Evolutionary conservation across 1,284 basidiomycete genomes (phyloP), one percentile per base, ranked within the genome.

Genomic region (Fistulina hepatica): DNA sequence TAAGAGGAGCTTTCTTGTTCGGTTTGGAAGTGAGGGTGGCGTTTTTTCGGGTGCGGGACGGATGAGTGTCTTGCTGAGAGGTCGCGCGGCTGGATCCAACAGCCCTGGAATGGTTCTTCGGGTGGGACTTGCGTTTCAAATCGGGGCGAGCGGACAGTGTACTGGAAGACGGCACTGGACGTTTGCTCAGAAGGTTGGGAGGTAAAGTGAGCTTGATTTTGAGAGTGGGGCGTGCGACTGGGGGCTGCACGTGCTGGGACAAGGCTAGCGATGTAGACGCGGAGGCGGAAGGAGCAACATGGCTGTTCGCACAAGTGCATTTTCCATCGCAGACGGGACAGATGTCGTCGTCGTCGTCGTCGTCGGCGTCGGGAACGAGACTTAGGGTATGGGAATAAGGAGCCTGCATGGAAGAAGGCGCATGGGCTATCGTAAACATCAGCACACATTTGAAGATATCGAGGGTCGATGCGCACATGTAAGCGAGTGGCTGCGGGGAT

Each of bases 301-400:
- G 33, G 43, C 34, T 39, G 55, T 55, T 57, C 56, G 59, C 58
- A 65, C 82, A 86, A 24, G 79, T 84, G 64, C 82, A 86, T 52
- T 82, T 76, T 53, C 78, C 77, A 67, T 84, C 82, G 80, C 82
- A 86, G 47, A 85, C 80, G 13, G 80, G 81, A 57, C 82, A 86
- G 44, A 85, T 82, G 56, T 83, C 76, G 73, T 74, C 70, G 67
- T 84, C 80, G 55, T 81, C 77, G 62, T 74, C 43, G 20, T 44
- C 40, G 19, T 44, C 34, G 12, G n/a, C 71, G 59, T 71, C 69
- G 57, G 64, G 62, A 49, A 44, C 52, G 34, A 45, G 53, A 45
- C 52, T 70, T 68, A 70, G 56, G 65, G 71, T 77, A 76, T 73
- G 63, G 66, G 72, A 56, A 64, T 71, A 67, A 73, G 74, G 59